Conservation (phyloP, 2,329 filamentous ascomycete species). For the Tolypocladium endophyticum region DNA sequence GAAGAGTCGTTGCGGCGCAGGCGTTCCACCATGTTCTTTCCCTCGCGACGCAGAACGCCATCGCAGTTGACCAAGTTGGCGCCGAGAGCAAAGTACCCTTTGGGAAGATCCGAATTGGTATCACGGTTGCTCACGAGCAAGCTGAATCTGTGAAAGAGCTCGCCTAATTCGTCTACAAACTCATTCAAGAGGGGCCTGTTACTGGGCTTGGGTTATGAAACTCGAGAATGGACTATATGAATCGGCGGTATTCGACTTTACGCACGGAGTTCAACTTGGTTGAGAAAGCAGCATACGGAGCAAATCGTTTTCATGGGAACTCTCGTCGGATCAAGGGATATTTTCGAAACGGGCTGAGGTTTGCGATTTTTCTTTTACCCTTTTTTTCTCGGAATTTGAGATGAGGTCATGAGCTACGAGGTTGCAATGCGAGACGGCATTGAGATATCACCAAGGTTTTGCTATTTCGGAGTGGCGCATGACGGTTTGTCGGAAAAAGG, state of each 20-base stretch:
- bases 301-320: neutral
- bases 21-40: conserved; percentile 65
- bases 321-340: neutral
- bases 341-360: neutral
- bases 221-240: neutral
- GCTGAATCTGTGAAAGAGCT: neutral
- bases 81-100: conserved; percentile 26
- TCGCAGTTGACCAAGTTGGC: conserved; percentile 52
- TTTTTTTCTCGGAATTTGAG: neutral
- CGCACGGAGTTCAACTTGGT: neutral
- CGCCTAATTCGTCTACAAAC: neutral
- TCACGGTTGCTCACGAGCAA: conserved; percentile 9
- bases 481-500: neutral
- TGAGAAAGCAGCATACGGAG: neutral
- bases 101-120: conserved; percentile 35
- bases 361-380: neutral
- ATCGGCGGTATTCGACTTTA: neutral
- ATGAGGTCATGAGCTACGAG: neutral
- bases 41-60: conserved; percentile 54
- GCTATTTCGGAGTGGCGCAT: neutral
- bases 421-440: neutral
- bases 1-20: conserved; percentile 57
- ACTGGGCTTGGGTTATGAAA: neutral
- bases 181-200: neutral
- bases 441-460: neutral